Conservation (phyloP, 768 basidiomycete genomes). For the Pulveroboletus sp. region DNA sequence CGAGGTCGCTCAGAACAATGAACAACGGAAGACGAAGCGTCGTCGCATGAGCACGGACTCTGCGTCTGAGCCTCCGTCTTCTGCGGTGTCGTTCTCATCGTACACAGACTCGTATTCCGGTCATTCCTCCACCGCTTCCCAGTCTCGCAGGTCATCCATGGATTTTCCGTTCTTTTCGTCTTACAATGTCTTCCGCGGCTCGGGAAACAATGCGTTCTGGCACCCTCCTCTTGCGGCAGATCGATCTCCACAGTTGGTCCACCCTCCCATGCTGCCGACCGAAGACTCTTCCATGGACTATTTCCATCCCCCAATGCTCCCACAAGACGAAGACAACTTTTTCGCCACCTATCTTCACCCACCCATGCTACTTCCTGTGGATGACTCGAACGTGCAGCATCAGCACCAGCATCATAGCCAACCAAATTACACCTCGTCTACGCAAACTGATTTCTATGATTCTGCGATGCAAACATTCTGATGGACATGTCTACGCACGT, state of each 20-base stretch:
- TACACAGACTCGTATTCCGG: constrained; percentile 61
- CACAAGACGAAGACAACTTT: constrained; percentile 63
- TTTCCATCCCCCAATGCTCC: constrained; percentile 57
- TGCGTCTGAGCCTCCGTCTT: constrained; percentile 50
- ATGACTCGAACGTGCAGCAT: constrained; percentile 27
- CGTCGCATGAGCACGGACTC: constrained; percentile 65
- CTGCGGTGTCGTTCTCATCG: constrained; percentile 60
- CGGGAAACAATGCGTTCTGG: constrained; percentile 62
- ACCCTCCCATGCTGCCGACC: constrained; percentile 65
- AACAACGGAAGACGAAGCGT: constrained; percentile 54
- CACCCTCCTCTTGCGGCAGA: constrained; percentile 70
- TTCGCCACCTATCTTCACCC: constrained; percentile 53
- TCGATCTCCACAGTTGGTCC: constrained; percentile 53
- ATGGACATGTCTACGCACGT: constrained; percentile 7
- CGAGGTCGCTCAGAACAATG: constrained; percentile 28
- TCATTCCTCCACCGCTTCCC: constrained; percentile 50
- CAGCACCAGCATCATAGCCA: constrained; percentile 23
- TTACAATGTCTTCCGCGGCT: constrained; percentile 51
- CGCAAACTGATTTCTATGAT: constrained; percentile 33
- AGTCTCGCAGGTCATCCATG: constrained; percentile 61
- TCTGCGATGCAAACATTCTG: constrained; percentile 34
- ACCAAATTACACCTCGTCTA: constrained; percentile 14
- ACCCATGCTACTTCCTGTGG: constrained; percentile 47
- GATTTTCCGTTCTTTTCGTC: constrained; percentile 60
- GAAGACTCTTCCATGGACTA: constrained; percentile 73